These are phyloP conservation scores for Xenosphaeropsis pyriputrescens DNA, from an alignment of 2,329 filamentous ascomycete genomes.

Conservation along the genomic window DNA sequence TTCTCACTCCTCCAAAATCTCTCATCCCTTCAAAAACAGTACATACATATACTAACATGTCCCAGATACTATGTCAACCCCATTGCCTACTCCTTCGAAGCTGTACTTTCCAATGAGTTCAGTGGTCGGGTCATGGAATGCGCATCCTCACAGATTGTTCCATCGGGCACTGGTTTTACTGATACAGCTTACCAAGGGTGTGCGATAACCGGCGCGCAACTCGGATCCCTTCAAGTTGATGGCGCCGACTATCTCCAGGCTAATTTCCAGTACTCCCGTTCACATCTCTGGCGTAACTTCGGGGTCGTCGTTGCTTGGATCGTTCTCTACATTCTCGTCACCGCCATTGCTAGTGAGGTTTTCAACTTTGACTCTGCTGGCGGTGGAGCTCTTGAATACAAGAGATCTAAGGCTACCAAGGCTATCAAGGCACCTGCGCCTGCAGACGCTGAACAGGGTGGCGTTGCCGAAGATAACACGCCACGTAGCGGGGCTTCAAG, in stretches of 20 bases:
- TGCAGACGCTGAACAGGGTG: slow-evolving; percentile 38
- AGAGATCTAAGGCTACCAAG: slow-evolving; percentile 48
- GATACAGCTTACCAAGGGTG: slow-evolving; percentile 46
- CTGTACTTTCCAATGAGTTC: slow-evolving; percentile 48
- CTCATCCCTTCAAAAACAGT: too few relatives aligned
- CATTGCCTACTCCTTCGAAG: slow-evolving; percentile 44
- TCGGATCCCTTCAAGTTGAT: slow-evolving; percentile 32
- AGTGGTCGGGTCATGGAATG: slow-evolving; percentile 39
- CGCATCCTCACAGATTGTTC: slow-evolving; percentile 39
- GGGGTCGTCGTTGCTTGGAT: slow-evolving; percentile 60
- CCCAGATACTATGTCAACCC: slow-evolving; percentile 28
- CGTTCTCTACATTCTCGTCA: slow-evolving; percentile 59
- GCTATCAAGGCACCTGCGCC: slow-evolving; percentile 26
- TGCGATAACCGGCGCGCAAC: slow-evolving; percentile 37
- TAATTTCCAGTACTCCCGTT: slow-evolving; percentile 39
- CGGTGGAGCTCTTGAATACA: slow-evolving; percentile 59
- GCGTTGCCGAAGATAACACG: slow-evolving; percentile 5
- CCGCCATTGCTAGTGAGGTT: slow-evolving; percentile 53
- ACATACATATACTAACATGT: too few relatives aligned
- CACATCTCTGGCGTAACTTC: slow-evolving; percentile 50
- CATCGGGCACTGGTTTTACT: slow-evolving; percentile 35
- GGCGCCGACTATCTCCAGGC: slow-evolving; percentile 38
- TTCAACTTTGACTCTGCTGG: slow-evolving; percentile 46
- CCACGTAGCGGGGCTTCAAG: slow-evolving; percentile 16
- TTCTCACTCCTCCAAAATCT: too few relatives aligned